phyloP scores from a whole-genome alignment of 331 rosid genomes.

The Quercus phellos region DNA sequence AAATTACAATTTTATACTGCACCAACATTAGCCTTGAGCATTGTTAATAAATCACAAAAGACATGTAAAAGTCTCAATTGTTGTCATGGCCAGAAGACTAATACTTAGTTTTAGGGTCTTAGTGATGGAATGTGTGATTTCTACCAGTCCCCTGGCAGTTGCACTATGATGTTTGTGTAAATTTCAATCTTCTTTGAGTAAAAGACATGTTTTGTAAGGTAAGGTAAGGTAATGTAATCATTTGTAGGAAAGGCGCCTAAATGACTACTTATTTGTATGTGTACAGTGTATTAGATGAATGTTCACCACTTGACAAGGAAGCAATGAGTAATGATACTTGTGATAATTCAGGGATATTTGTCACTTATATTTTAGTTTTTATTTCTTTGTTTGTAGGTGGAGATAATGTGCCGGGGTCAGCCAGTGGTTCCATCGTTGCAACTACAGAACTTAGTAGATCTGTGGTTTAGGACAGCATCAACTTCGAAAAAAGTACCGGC shows the following conservation, averaged over 20 bases:
- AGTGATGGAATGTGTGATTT: too few relatives aligned
- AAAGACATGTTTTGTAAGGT: too few relatives aligned
- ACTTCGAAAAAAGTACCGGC: slow-evolving; percentile 64
- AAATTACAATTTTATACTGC: too few relatives aligned
- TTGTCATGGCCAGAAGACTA: too few relatives aligned
- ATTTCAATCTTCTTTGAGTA: not conserved
- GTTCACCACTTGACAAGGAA: not conserved
- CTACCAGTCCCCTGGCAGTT: too few relatives aligned
- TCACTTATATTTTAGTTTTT: not conserved
- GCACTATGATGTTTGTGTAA: not conserved
- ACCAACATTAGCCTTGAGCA: too few relatives aligned
- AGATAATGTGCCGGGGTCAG: slow-evolving; percentile 81
- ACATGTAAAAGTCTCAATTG: too few relatives aligned
- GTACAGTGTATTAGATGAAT: not conserved
- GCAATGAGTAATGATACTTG: not conserved
- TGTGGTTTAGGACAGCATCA: slow-evolving; percentile 81
- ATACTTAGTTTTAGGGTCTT: too few relatives aligned
- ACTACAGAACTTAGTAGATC: slow-evolving; percentile 70
- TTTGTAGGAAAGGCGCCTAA: not conserved
- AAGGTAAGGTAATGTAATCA: not conserved
- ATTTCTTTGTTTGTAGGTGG: slow-evolving; percentile 45
- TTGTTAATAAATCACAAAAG: too few relatives aligned
- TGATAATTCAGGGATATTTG: slow-evolving; percentile 2
- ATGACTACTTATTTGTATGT: not conserved
- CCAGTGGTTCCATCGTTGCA: slow-evolving; percentile 63